Base-by-base conservation (phyloP, 2,329 filamentous ascomycete genomes). In the Xylariaceae sp. region DNA sequence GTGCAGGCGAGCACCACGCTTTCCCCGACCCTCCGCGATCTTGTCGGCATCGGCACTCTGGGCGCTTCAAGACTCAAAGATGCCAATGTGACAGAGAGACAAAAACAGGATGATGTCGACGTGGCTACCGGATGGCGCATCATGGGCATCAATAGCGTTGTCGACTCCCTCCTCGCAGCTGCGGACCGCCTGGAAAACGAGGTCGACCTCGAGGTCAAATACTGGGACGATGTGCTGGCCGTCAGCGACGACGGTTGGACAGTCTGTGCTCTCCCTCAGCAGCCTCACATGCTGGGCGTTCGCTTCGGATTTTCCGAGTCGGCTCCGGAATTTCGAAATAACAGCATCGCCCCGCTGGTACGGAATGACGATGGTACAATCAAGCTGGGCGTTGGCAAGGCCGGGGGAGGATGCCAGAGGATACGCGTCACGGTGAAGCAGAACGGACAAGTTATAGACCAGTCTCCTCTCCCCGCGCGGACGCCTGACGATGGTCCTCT, bases 221-320 rank as follows among this genome's bases (percentile, higher is more conserved):
- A 94, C 61, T 98, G 92, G 92, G 76, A 84, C 39, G 83, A 94
- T 52, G 76, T 97, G 2, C 67, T 94, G 32, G 77, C 80, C 8
- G 80, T 97, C 31, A 88, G 83, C 48, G 78, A 88, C 50, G 82
- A 81, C 38, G 88, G 89, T 4, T 98, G 92, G 90, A 82, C 85
- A 14, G 69, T 97, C 13, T 90, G 83, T 50, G 76, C 84, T 34
- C 68, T 92, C 28, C 87, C 88, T 0, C 70, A 80, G 5, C 81
- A 90, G 50, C 71, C 73, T 34, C 78, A 86, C 50, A 81, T 80
- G 0, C 70, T 97, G 34, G 88, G 84, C 14, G 90, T 97, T 24
- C 81, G 85, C 47, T 96, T 90, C 62, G 92, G 90, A 6, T 94
- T 94, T 56, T 74, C 83, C 9, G 90, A 96, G 67, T 74, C 77